phyloP scores from a whole-genome alignment of 768 basidiomycete species.

The Kwoniella dendrophila region DNA sequence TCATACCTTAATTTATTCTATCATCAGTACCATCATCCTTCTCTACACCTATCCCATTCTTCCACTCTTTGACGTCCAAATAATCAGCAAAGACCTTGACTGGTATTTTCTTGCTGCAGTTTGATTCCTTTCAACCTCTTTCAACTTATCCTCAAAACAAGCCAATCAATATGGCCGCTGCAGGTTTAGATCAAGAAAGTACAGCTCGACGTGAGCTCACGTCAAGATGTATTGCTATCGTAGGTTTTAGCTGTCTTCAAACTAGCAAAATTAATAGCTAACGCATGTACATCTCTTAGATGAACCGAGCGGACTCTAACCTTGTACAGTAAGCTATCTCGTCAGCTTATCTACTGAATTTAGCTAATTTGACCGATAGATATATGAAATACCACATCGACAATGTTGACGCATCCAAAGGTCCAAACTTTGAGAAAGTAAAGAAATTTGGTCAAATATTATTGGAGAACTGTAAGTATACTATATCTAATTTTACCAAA shows the following conservation, averaged over 20 bases:
- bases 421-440: constrained; percentile 90
- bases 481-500: not conserved
- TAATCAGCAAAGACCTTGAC: constrained; percentile 13
- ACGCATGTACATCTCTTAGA: constrained; percentile 48
- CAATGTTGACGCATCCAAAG: constrained; percentile 70
- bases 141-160: not conserved
- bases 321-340: constrained; percentile 59
- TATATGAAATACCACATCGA: constrained; percentile 98
- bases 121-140: constrained; percentile 3
- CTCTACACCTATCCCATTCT: not conserved
- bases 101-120: constrained; percentile 7
- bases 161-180: constrained; percentile 30
- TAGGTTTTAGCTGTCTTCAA: constrained; percentile 20
- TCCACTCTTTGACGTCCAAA: not conserved
- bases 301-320: constrained; percentile 94
- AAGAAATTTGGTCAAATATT: constrained; percentile 96
- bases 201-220: constrained; percentile 60
- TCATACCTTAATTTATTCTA: not conserved
- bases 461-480: constrained; percentile 70
- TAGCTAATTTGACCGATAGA: constrained; percentile 50
- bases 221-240: constrained; percentile 89
- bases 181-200: constrained; percentile 43
- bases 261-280: not conserved
- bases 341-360: not conserved
- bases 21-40: not conserved